These are phyloP conservation scores for Nemania diffusa DNA, from an alignment of 2,329 filamentous ascomycete species.

Conservation along the genomic window DNA sequence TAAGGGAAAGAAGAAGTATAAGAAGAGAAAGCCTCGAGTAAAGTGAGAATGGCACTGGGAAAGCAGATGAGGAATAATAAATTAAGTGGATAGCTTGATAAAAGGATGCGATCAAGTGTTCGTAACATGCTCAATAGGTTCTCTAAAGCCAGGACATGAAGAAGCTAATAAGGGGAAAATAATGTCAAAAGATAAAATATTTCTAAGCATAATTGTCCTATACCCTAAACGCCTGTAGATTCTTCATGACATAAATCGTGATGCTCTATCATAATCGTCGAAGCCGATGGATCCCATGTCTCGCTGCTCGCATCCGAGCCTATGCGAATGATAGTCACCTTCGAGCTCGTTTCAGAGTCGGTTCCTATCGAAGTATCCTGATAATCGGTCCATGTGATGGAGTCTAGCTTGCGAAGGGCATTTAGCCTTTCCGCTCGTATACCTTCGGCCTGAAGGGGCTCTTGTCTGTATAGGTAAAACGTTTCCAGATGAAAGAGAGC, in stretches of 20 bases:
- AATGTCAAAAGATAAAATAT: constrained; percentile 1
- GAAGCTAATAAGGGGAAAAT: not conserved
- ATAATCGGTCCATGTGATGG: constrained; percentile 42
- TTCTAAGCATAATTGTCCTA: constrained; percentile 23
- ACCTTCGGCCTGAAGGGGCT: constrained; percentile 42
- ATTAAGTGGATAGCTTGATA: not conserved
- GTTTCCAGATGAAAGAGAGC: constrained; percentile 47
- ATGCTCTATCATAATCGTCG: constrained; percentile 33
- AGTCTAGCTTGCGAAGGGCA: constrained; percentile 38
- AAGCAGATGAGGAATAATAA: not conserved
- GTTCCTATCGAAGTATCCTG: constrained; percentile 2
- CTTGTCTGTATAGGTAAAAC: constrained; percentile 43
- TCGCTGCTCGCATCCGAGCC: constrained; percentile 28
- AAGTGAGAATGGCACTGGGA: not conserved
- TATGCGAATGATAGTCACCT: constrained; percentile 32
- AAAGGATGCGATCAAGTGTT: not conserved
- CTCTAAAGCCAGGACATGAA: not conserved
- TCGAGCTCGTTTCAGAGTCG: constrained; percentile 21
- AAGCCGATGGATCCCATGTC: constrained; percentile 29
- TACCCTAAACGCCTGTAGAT: constrained; percentile 27
- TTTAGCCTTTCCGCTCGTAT: constrained; percentile 43
- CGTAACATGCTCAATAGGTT: not conserved
- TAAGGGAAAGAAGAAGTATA: not conserved
- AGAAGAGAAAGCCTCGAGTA: constrained; percentile 17
- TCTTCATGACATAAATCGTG: constrained; percentile 31